phyloP scores from a whole-genome alignment of 1,139 yeast genomes.

The Debaryomyces psychrophilus region DNA sequence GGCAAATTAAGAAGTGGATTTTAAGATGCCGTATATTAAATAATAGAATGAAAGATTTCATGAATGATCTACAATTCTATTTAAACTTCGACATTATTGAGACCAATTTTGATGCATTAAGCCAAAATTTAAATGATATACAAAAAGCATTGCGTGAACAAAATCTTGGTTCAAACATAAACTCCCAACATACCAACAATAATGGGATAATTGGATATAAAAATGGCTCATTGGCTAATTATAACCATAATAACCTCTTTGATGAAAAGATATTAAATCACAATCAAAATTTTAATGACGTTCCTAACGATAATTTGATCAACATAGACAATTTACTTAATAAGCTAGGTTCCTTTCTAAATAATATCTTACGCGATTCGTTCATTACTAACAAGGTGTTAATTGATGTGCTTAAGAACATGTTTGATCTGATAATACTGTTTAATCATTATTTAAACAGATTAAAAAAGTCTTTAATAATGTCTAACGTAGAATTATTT shows the following conservation, averaged over 20 bases:
- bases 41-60: slow-evolving; percentile 62
- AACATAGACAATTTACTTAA: slow-evolving; percentile 57
- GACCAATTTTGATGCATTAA: slow-evolving; percentile 51
- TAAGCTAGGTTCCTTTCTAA: slow-evolving; percentile 60
- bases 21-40: slow-evolving; percentile 59
- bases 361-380: slow-evolving; percentile 67
- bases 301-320: slow-evolving; percentile 13
- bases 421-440: slow-evolving; percentile 52
- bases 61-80: slow-evolving; percentile 59
- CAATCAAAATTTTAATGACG: slow-evolving; percentile 4
- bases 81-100: slow-evolving; percentile 66
- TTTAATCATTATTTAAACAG: slow-evolving; percentile 59
- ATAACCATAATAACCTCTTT: slow-evolving; percentile 31
- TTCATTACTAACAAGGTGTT: slow-evolving; percentile 65
- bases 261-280: slow-evolving; percentile 30
- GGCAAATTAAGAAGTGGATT: slow-evolving; percentile 57
- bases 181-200: background rate
- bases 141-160: slow-evolving; percentile 20
- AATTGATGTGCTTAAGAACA: slow-evolving; percentile 48
- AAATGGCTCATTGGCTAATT: slow-evolving; percentile 20
- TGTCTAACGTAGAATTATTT: slow-evolving; percentile 52
- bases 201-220: slow-evolving; percentile 15
- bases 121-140: slow-evolving; percentile 25
- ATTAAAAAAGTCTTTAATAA: slow-evolving; percentile 57
- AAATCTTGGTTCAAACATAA: slow-evolving; percentile 15